Base-by-base conservation (phyloP, 2,329 filamentous ascomycete genomes). In the Zymoseptoria ardabiliae region DNA sequence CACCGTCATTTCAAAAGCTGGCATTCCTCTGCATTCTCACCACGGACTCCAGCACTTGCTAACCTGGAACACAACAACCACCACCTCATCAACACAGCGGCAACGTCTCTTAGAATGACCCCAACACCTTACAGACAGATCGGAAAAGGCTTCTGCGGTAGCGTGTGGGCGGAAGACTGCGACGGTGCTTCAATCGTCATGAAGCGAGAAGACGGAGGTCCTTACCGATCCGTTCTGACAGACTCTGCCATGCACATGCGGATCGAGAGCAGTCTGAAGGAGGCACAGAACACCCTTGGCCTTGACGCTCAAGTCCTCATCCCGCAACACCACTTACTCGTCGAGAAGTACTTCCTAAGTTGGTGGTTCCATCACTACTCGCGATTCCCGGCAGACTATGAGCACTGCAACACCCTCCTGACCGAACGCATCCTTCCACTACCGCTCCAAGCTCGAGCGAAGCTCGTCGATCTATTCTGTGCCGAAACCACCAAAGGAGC, bases 391-490 rank as follows among this genome's bases (percentile, higher is more conserved):
- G 9, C n/a, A 6, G 57, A 25, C 10, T 50, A 51, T 19, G 13
- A 51, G 45, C 57, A 22, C 6, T 41, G 19, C 22, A 50, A 30
- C 45, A 30, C 53, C 13, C 52, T 58, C 13, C 8, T 55, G 2
- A 55, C 52, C 1, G 57, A 58, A 21, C 35, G 53, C 13, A 58
- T 58, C 13, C 52, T 50, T 2, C 52, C 57, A 5, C 22, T 58
- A 4, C 17, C 4, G 41, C 20, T 8, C 3, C 23, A 6, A 22
- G 8, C 50, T 17, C 54, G 60, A 13, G 58, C 62, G 8, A 62
- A 48, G 4, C 23, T 63, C 3, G 55, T 65, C 50, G 63, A 65
- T 22, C 2, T 49, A 1, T 62, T 56, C 35, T 61, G 59, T 52
- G 45, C 35, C 1, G 56, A 58, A 21, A 11, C 13, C 13, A 21